Base-by-base conservation (phyloP, 768 basidiomycete species). In the Pisolithus albus region DNA sequence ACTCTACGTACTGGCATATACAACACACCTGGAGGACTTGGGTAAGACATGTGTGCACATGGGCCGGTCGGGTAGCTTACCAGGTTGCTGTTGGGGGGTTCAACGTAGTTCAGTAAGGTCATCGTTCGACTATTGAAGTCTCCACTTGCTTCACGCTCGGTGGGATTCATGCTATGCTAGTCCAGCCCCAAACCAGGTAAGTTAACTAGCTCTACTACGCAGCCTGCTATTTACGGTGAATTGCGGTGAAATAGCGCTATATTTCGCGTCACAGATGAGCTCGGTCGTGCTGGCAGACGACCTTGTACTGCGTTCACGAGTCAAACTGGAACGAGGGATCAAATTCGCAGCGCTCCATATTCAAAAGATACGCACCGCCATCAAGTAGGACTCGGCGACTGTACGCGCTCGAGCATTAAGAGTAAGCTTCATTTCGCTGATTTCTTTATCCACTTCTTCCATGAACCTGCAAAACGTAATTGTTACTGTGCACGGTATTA, bases 401-500 rank as follows among this genome's bases (percentile, higher is more conserved):
- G 88, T 97, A 67, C 96, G 89, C 1, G 95, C 93, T 50, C 96
- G 81, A 18, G 93, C 92, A 63, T 98, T 99, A 56, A 98, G 76
- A 61, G 87, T 92, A 13, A 99, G 82, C 67, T 98, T 98, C 91
- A 97, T 98, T 70, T 98, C 96, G 54, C 92, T 96, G 64, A 99
- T 97, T 71, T 99, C 96, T 70, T 90, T 93, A 71, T 99, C 96
- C 1, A 99, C 96, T 61, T 98, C 96, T 64, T 97, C 93, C 94
- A 97, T 97, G 67, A 97, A 93, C 65, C 90, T 93, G 56, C n/a
- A 13, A 23, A 19, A 37, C 28, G 37, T 40, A 37, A 61, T 24
- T 26, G 26, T 26, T 26, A 7, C 46, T 49, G 46, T 36, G 3
- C 11, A 19, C 26, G 3, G 26, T 19, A 38, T 5, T 34, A 39